These are phyloP conservation scores for Glonium stellatum DNA, from an alignment of 495 filamentous ascomycete species.

Conservation along the genomic window DNA sequence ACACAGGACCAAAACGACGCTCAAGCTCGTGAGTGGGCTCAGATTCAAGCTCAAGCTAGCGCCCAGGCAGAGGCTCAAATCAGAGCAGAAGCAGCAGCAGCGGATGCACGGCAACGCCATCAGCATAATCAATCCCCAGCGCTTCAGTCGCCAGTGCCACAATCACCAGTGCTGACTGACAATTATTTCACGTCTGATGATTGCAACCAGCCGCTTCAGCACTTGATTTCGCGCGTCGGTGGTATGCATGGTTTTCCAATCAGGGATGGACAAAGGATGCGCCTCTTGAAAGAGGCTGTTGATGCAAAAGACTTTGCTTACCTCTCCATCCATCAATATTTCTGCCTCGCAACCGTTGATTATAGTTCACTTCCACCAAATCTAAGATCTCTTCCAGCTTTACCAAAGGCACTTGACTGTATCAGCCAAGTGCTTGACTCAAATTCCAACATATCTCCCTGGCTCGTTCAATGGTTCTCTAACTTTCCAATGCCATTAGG, in stretches of 20 bases:
- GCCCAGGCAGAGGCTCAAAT: neutral
- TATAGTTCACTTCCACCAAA: neutral
- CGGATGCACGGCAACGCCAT: neutral
- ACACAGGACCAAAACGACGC: neutral
- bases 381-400: constrained; percentile 10
- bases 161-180: neutral
- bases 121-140: neutral
- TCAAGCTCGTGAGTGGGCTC: neutral
- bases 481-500: constrained; percentile 20
- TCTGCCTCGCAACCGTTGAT: constrained; percentile 10
- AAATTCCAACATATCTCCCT: constrained; percentile 13
- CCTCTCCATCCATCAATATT: constrained; percentile 22
- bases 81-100: neutral
- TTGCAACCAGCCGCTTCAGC: neutral
- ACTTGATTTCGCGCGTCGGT: neutral
- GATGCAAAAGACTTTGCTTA: constrained; percentile 14
- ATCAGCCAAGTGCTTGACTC: constrained; percentile 13
- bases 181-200: constrained; percentile 1
- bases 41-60: neutral
- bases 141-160: neutral
- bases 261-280: constrained; percentile 7
- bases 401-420: neutral
- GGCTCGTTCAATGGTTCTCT: constrained; percentile 23
- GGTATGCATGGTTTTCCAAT: neutral
- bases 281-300: constrained; percentile 14